A percentile compares a stretch with the other conserved stretches of the same genome.
Conservation (phyloP, 768 basidiomycete genomes). For the Lyophyllum semitale region DNA sequence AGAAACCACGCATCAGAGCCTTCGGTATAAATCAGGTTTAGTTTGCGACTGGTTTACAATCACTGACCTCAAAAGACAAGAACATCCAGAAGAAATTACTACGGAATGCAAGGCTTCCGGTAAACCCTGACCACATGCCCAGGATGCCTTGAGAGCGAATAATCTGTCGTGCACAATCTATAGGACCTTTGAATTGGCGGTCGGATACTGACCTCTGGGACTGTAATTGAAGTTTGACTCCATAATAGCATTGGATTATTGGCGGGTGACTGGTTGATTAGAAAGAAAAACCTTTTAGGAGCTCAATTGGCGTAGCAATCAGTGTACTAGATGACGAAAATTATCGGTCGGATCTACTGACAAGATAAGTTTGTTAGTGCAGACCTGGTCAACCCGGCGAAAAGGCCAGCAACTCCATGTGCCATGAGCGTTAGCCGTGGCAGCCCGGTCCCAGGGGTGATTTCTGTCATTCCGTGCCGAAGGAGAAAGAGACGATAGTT, state of each 20-base stretch:
- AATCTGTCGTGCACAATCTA: slow-evolving; percentile 68
- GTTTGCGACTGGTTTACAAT: not conserved
- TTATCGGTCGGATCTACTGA: slow-evolving; percentile 1
- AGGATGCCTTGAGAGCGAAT: slow-evolving; percentile 57
- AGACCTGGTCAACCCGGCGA: slow-evolving; percentile 72
- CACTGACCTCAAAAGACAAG: slow-evolving; percentile 60
- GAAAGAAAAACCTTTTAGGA: slow-evolving; percentile 59
- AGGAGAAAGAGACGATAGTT: slow-evolving; percentile 69
- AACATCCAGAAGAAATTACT: slow-evolving; percentile 84
- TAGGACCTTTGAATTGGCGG: slow-evolving; percentile 63
- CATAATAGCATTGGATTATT: slow-evolving; percentile 49
- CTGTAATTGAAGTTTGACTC: slow-evolving; percentile 73
- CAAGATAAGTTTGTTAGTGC: slow-evolving; percentile 9
- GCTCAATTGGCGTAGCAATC: slow-evolving; percentile 77
- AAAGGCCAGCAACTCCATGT: slow-evolving; percentile 67
- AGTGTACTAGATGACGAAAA: slow-evolving; percentile 46
- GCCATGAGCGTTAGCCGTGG: slow-evolving; percentile 61
- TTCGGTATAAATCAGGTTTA: slow-evolving; percentile 28
- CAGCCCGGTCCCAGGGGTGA: slow-evolving; percentile 39
- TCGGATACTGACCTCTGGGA: slow-evolving; percentile 49
- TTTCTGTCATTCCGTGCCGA: slow-evolving; percentile 54
- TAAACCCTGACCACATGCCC: slow-evolving; percentile 78
- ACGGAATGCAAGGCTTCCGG: slow-evolving; percentile 71
- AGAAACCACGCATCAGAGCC: slow-evolving; percentile 63
- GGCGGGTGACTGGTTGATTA: slow-evolving; percentile 35